phyloP scores from a whole-genome alignment of 2,329 filamentous ascomycete species.

The Periconia macrospinosa region DNA sequence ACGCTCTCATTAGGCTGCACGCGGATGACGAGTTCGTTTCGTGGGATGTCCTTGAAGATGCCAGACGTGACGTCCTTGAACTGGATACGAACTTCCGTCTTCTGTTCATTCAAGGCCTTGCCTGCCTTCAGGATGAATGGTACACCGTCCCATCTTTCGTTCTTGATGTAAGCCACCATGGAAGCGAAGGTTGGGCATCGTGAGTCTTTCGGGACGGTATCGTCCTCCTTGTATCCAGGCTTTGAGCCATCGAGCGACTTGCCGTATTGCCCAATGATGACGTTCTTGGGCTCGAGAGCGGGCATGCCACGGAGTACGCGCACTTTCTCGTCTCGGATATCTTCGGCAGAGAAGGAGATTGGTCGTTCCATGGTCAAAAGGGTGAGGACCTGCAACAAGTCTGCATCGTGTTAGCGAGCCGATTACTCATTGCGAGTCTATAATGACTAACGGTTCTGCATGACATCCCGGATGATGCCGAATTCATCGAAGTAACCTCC shows the following conservation, averaged over 20 bases:
- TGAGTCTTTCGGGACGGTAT: constrained; percentile 95
- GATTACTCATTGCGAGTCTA: not conserved
- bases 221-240: constrained; percentile 97
- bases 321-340: constrained; percentile 98
- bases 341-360: constrained; percentile 96
- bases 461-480: constrained; percentile 98
- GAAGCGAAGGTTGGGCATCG: constrained; percentile 98
- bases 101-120: constrained; percentile 98
- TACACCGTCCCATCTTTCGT: constrained; percentile 98
- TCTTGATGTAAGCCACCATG: constrained; percentile 97
- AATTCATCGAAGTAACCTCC: constrained; percentile 99
- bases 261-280: constrained; percentile 98
- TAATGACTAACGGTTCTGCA: constrained; percentile 79
- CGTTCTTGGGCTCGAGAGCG: constrained; percentile 96
- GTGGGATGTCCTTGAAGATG: constrained; percentile 99
- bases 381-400: constrained; percentile 93
- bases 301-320: constrained; percentile 92
- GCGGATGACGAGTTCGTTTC: constrained; percentile 98
- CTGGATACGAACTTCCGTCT: constrained; percentile 98
- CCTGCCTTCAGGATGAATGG: constrained; percentile 99
- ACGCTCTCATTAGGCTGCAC: constrained; percentile 99
- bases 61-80: constrained; percentile 99
- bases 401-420: constrained; percentile 31
- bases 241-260: constrained; percentile 95
- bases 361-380: constrained; percentile 97